Base-by-base conservation (phyloP, 495 filamentous ascomycete species). In the Hyphodiscus hymeniophilus region DNA sequence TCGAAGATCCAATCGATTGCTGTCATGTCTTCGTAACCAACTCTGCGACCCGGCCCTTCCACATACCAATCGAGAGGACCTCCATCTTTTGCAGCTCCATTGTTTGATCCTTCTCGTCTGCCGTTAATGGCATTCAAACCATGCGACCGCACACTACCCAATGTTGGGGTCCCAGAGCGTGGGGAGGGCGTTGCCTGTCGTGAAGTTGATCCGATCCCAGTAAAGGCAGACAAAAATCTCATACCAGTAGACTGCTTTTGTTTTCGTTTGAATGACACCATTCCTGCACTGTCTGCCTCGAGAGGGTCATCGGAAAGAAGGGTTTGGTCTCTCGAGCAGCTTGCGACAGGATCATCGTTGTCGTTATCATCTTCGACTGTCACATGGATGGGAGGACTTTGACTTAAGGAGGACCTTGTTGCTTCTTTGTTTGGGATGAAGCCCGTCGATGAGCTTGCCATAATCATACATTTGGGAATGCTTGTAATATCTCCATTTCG, bases 1-100 rank as follows among this genome's bases (percentile, higher is more conserved):
- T 98, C 92, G 60, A 95, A 97, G 56, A 96, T 97, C 92, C 92
- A 98, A 68, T 98, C 92, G 63, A 98, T 98, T 12, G 94, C 92
- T 12, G 94, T 96, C 59, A 96, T 74, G 68, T 98, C 86, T 56
- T 95, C 92, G 65, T 98, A 98, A 42, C 85, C 89, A 21, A 96
- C 89, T 57, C 92, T 80, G 41, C 90, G 76, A 1, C 92, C 92
- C 3, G 88, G 89, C 4, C 87, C 89, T 65, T 96, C 90, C 33
- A 84, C 77, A 63, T 92, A 86, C 92, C 91, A 96, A 63, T 95
- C 87, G 18, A 84, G 58, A 16, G 78, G 72, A 13, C 63, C 68
- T 20, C 74, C 80, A 58, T 89, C 85, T 61, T 90, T 89, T 18
- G 70, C 22, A 21, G 24, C 36, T 7, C 40, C 20, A 41, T 26